These are phyloP conservation scores for Lentinula sp. DNA, from an alignment of 768 basidiomycete species.

Conservation along the genomic window DNA sequence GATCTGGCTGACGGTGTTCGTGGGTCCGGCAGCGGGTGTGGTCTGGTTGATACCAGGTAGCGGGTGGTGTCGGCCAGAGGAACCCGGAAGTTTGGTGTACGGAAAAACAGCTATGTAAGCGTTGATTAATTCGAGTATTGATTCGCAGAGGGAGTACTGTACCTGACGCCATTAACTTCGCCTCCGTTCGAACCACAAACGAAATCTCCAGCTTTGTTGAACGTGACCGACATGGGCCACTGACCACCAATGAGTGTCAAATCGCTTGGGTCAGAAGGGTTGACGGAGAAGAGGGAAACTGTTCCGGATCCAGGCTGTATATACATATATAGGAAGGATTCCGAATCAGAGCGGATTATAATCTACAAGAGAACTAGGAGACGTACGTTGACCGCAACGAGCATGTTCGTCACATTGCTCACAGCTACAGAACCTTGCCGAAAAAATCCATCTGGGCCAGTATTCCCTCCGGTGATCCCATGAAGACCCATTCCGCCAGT, in stretches of 20 bases:
- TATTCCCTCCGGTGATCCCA: constrained; percentile 8
- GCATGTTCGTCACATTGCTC: constrained; percentile 7
- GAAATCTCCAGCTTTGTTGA: constrained; percentile 21
- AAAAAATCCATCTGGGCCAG: constrained; percentile 18
- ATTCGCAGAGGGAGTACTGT: background rate
- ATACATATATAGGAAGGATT: background rate
- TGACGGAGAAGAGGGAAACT: constrained; percentile 26
- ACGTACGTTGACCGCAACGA: constrained; percentile 16
- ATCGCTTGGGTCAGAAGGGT: constrained; percentile 21
- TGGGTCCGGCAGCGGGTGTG: constrained; percentile 42
- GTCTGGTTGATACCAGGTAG: constrained; percentile 42
- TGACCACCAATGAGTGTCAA: constrained; percentile 29
- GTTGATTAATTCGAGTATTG: background rate
- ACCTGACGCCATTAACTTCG: constrained; percentile 26
- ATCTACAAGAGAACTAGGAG: too few species aligned
- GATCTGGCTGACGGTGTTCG: constrained; percentile 36
- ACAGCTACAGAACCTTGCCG: constrained; percentile 19
- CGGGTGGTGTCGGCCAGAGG: constrained; percentile 38
- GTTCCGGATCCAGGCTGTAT: constrained; percentile 31
- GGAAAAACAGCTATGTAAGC: constrained; percentile 21
- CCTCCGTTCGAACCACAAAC: constrained; percentile 32
- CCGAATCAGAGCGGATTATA: background rate
- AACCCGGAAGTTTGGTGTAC: constrained; percentile 25
- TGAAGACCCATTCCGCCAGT: constrained; percentile 15
- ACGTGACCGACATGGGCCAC: constrained; percentile 29